phyloP scores from a whole-genome alignment of 2,329 filamentous ascomycete genomes.

The Neopestalotiopsis sp. region DNA sequence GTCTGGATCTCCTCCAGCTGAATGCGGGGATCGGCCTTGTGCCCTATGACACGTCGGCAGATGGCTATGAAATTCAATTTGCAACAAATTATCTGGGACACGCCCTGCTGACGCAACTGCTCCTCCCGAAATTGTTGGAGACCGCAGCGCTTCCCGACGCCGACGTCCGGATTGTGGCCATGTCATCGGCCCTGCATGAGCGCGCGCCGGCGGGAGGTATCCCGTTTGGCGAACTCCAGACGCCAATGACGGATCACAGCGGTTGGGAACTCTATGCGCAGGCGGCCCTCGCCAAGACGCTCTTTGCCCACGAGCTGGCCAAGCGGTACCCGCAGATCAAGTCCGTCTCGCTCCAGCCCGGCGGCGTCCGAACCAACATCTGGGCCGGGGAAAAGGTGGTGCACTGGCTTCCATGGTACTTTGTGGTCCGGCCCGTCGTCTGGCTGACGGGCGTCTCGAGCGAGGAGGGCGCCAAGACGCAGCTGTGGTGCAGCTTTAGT shows the following conservation, averaged over 20 bases:
- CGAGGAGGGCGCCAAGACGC: conserved; percentile 41
- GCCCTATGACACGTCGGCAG: conserved; percentile 24
- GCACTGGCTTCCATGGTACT: conserved; percentile 32
- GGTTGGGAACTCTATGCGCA: conserved; percentile 44
- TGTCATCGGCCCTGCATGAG: conserved; percentile 16
- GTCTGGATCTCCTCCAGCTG: conserved; percentile 45
- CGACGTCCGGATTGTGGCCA: conserved; percentile 23
- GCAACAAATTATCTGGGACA: conserved; percentile 51
- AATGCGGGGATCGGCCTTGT: conserved; percentile 45
- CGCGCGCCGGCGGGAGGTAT: conserved; percentile 17
- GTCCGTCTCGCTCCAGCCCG: conserved; percentile 17
- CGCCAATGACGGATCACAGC: neutral
- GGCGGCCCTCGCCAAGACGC: conserved; percentile 34
- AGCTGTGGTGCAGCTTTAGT: conserved; percentile 43
- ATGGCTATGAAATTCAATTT: conserved; percentile 49
- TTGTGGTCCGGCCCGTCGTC: conserved; percentile 20
- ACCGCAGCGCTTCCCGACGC: conserved; percentile 14
- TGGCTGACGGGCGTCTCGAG: conserved; percentile 24
- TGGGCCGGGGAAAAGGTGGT: conserved; percentile 46
- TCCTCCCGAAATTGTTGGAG: conserved; percentile 18
- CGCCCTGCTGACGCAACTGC: conserved; percentile 40
- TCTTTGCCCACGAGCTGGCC: conserved; percentile 21
- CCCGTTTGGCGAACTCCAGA: conserved; percentile 18
- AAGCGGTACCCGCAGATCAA: conserved; percentile 22
- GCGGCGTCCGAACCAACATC: conserved; percentile 32